These are phyloP conservation scores for Colletotrichum agaves DNA, from an alignment of 2,329 filamentous ascomycete genomes.

Conservation along the genomic window DNA sequence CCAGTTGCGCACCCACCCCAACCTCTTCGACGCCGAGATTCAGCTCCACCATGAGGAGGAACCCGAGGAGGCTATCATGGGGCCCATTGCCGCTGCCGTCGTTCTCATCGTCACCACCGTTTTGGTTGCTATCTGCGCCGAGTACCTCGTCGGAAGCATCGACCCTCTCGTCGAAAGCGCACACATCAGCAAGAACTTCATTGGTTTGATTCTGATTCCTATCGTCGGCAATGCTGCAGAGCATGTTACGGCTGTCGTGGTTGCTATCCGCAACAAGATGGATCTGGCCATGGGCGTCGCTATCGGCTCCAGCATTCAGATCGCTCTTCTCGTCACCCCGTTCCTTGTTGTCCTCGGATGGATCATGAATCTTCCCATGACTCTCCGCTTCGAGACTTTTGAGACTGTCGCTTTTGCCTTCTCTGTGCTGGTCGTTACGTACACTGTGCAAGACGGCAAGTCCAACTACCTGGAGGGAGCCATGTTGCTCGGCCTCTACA, in stretches of 20 bases:
- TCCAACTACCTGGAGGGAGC: slow-evolving; percentile 87
- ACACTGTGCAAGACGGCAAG: slow-evolving; percentile 82
- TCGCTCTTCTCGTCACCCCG: slow-evolving; percentile 83
- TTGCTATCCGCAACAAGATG: slow-evolving; percentile 82
- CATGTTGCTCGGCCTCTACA: slow-evolving; percentile 69
- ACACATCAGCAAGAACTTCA: slow-evolving; percentile 82
- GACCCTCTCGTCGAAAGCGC: slow-evolving; percentile 76
- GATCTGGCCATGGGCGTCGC: slow-evolving; percentile 80
- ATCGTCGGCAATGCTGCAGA: slow-evolving; percentile 86
- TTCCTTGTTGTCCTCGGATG: slow-evolving; percentile 84
- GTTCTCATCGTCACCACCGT: slow-evolving; percentile 77
- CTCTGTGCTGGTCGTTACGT: slow-evolving; percentile 79
- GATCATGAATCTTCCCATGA: slow-evolving; percentile 78
- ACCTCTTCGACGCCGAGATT: slow-evolving; percentile 72
- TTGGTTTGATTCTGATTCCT: slow-evolving; percentile 81
- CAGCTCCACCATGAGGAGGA: slow-evolving; percentile 46
- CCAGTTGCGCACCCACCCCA: slow-evolving; percentile 79
- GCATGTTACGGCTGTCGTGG: slow-evolving; percentile 83
- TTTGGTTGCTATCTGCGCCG: slow-evolving; percentile 78
- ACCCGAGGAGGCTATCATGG: slow-evolving; percentile 63
- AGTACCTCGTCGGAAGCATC: slow-evolving; percentile 81
- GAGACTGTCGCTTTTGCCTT: slow-evolving; percentile 83
- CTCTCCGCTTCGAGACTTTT: slow-evolving; percentile 83
- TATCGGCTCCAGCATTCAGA: slow-evolving; percentile 85
- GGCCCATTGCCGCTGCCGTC: slow-evolving; percentile 70